A percentile compares a stretch with the other conserved stretches of the same genome.
Evolutionary conservation across 2,329 filamentous ascomycete genomes (phyloP).

Genomic region (Cercospora zeina): DNA sequence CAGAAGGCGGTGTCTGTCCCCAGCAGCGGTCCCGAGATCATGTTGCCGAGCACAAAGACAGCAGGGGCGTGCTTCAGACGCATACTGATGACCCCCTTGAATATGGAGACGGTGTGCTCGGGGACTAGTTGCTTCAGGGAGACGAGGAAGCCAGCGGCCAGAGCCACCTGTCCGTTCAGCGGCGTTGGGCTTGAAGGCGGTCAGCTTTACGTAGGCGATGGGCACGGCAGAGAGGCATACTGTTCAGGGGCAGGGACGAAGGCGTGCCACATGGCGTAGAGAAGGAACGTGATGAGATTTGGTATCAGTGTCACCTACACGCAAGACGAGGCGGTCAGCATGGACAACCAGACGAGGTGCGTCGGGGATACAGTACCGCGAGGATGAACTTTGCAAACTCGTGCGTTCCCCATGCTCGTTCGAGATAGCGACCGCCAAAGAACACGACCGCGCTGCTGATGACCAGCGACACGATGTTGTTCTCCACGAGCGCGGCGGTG

Average conservation of each 20-base stretch:
- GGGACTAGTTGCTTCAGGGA: slow-evolving; percentile 97
- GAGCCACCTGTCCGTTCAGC: slow-evolving; percentile 82
- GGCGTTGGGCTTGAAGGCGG: slow-evolving; percentile 60
- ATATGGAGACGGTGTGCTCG: slow-evolving; percentile 92
- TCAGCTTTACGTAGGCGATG: slow-evolving; percentile 3
- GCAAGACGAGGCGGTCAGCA: neutral
- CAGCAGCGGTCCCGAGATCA: slow-evolving; percentile 63
- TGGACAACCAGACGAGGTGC: neutral
- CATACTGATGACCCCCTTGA: slow-evolving; percentile 83
- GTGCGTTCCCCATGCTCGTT: slow-evolving; percentile 89
- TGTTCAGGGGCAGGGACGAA: slow-evolving; percentile 65
- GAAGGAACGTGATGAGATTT: slow-evolving; percentile 71
- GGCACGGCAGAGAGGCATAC: slow-evolving; percentile 50
- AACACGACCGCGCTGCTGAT: slow-evolving; percentile 78
- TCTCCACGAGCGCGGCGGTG: slow-evolving; percentile 83
- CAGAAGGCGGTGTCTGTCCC: slow-evolving; percentile 76
- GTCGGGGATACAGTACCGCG: neutral
- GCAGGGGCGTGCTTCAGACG: slow-evolving; percentile 69
- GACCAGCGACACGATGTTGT: slow-evolving; percentile 82
- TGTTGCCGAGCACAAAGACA: slow-evolving; percentile 71
- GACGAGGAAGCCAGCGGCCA: slow-evolving; percentile 92
- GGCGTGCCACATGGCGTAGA: slow-evolving; percentile 72
- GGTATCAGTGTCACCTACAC: slow-evolving; percentile 68
- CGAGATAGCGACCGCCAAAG: slow-evolving; percentile 90
- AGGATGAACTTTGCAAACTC: slow-evolving; percentile 90